These are phyloP conservation scores for Didymella sp. DNA, from an alignment of 2,329 filamentous ascomycete genomes.

Conservation along the genomic window DNA sequence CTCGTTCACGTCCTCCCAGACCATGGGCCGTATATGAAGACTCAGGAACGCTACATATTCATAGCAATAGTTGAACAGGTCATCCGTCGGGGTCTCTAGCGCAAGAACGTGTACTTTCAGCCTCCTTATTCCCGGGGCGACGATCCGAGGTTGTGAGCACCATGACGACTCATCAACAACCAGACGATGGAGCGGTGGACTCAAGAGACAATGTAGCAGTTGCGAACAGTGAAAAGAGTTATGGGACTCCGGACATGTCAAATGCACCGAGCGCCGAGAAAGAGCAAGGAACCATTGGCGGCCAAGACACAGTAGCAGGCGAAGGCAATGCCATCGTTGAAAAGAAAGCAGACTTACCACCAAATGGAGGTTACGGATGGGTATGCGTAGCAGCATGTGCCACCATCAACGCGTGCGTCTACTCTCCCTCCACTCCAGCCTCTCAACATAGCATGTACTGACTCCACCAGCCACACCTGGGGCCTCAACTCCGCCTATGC, in stretches of 20 bases:
- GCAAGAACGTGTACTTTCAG: background rate
- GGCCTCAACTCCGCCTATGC: constrained; percentile 75
- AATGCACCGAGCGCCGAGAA: background rate
- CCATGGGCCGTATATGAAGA: constrained; percentile 5
- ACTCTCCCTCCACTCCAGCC: background rate
- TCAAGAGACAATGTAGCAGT: background rate
- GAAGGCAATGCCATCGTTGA: background rate
- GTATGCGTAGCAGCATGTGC: constrained; percentile 55
- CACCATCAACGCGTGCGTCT: constrained; percentile 46
- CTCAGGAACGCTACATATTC: background rate
- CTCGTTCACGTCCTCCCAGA: constrained; percentile 10
- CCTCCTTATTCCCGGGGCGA: constrained; percentile 15
- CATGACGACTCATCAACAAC: constrained; percentile 4
- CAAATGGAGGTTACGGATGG: constrained; percentile 69
- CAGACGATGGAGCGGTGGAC: background rate
- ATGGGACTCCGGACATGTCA: background rate
- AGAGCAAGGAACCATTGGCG: background rate
- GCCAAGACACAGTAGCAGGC: constrained; percentile 59
- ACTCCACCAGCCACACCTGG: constrained; percentile 68
- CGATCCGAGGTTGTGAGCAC: constrained; percentile 11
- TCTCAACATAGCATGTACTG: constrained; percentile 9
- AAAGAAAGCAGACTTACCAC: constrained; percentile 61
- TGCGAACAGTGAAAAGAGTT: constrained; percentile 9
- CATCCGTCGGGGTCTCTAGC: background rate
- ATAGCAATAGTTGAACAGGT: background rate